A percentile compares a stretch with the other conserved stretches of the same genome.
These are phyloP conservation scores for Solanum corneliomulleri DNA, from an alignment of 257 asterid genomes.

Conservation along the genomic window DNA sequence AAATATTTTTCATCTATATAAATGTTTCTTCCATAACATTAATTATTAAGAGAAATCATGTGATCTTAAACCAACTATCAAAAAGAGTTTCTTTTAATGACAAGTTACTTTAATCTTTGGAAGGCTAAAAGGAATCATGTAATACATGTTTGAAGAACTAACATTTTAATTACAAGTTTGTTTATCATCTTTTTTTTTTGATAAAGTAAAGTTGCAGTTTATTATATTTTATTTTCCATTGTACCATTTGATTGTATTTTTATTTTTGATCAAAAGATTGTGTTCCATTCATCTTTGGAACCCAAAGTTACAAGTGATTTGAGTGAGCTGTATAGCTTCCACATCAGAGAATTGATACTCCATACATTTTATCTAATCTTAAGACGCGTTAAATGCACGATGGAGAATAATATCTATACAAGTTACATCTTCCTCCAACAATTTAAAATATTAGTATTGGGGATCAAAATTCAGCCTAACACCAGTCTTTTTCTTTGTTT, in stretches of 20 bases:
- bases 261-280: not conserved
- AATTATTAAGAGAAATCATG: too few species aligned
- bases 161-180: too few species aligned
- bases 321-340: not conserved
- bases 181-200: too few species aligned
- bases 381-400: not conserved
- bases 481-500: too few species aligned
- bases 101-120: not conserved
- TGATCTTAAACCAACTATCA: not conserved
- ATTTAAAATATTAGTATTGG: too few species aligned
- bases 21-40: not conserved
- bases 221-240: too few species aligned
- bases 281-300: not conserved
- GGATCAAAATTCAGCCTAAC: not conserved
- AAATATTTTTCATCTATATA: constrained; percentile 28
- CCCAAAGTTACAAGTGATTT: not conserved
- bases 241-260: not conserved
- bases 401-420: not conserved
- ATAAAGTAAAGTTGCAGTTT: too few species aligned
- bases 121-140: not conserved
- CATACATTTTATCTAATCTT: too few species aligned
- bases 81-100: too few species aligned
- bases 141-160: not conserved
- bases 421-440: not conserved
- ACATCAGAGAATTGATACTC: too few species aligned